These are phyloP conservation scores for Penicillium taxi DNA, from an alignment of 495 filamentous ascomycete genomes.

Conservation along the genomic window DNA sequence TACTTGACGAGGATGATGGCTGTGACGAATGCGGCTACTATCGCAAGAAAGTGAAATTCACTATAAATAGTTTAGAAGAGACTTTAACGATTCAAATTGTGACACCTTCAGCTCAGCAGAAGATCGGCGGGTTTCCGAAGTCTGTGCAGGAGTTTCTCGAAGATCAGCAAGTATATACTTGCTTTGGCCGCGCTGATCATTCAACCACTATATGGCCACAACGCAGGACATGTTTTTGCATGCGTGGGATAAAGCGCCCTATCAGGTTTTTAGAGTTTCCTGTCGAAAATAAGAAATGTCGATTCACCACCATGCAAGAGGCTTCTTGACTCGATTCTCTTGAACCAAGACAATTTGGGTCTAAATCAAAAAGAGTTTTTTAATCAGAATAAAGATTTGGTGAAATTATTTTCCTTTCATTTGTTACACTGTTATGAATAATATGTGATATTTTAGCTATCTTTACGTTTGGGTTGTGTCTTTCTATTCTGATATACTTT, in stretches of 20 bases:
- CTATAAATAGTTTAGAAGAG: slow-evolving; percentile 13
- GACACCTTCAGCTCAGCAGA: slow-evolving; percentile 1
- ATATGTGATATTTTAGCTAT: too few relatives aligned
- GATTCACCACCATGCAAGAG: too few relatives aligned
- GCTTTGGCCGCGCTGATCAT: slow-evolving; percentile 18
- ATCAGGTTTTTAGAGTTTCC: slow-evolving; percentile 7
- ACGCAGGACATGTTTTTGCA: slow-evolving; percentile 7
- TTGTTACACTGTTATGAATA: too few relatives aligned
- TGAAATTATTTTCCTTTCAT: too few relatives aligned
- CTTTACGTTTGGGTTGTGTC: too few relatives aligned
- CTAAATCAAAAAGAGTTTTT: too few relatives aligned
- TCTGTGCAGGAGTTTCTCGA: slow-evolving; percentile 9
- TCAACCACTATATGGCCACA: slow-evolving; percentile 5
- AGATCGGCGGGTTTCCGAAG: slow-evolving; percentile 16
- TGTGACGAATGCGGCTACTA: slow-evolving; percentile 14
- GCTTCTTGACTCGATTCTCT: too few relatives aligned
- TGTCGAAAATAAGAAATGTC: too few relatives aligned
- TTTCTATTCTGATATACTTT: too few relatives aligned
- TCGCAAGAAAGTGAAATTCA: slow-evolving; percentile 12
- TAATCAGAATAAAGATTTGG: too few relatives aligned
- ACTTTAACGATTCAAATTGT: slow-evolving; percentile 7
- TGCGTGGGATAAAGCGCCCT: slow-evolving; percentile 3
- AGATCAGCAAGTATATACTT: slow-evolving; percentile 11
- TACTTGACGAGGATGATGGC: slow-evolving; percentile 8
- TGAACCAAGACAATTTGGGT: too few relatives aligned